phyloP scores from a whole-genome alignment of 2,329 filamentous ascomycete genomes.

The Beauveria caledonica region DNA sequence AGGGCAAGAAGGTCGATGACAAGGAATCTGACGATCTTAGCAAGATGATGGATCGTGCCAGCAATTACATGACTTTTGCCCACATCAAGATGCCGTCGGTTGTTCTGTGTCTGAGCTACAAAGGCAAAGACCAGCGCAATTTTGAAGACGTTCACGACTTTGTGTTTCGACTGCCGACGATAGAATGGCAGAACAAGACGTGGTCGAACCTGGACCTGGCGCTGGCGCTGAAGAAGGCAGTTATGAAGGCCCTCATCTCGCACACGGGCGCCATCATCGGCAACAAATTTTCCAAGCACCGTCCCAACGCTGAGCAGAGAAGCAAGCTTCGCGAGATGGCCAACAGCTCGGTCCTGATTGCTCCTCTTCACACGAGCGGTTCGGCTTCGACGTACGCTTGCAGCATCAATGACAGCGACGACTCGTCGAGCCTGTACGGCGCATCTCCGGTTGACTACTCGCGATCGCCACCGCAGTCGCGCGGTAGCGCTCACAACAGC shows the following conservation, averaged over 20 bases:
- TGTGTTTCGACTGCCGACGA: slow-evolving; percentile 86
- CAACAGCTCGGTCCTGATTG: slow-evolving; percentile 61
- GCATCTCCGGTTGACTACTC: slow-evolving; percentile 49
- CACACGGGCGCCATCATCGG: slow-evolving; percentile 94
- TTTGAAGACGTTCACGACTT: slow-evolving; percentile 96
- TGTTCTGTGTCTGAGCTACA: slow-evolving; percentile 91
- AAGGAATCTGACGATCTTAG: slow-evolving; percentile 80
- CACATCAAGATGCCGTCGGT: slow-evolving; percentile 94
- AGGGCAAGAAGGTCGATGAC: slow-evolving; percentile 44
- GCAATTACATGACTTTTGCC: slow-evolving; percentile 94
- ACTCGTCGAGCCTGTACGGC: slow-evolving; percentile 47
- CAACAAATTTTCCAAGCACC: slow-evolving; percentile 90
- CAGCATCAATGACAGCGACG: slow-evolving; percentile 45
- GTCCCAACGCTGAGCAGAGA: slow-evolving; percentile 71
- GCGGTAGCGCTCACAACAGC: slow-evolving; percentile 39
- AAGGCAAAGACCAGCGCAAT: slow-evolving; percentile 91
- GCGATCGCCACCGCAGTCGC: slow-evolving; percentile 48
- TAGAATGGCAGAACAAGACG: slow-evolving; percentile 97
- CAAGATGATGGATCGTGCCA: slow-evolving; percentile 92
- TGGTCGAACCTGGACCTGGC: slow-evolving; percentile 97
- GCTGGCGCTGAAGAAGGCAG: slow-evolving; percentile 84
- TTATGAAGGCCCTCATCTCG: slow-evolving; percentile 87
- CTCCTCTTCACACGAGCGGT: slow-evolving; percentile 29
- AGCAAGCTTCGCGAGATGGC: slow-evolving; percentile 74
- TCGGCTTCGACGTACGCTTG: slow-evolving; percentile 27